phyloP scores from a whole-genome alignment of 2,329 filamentous ascomycete genomes.

The Gnomoniopsis sp. region DNA sequence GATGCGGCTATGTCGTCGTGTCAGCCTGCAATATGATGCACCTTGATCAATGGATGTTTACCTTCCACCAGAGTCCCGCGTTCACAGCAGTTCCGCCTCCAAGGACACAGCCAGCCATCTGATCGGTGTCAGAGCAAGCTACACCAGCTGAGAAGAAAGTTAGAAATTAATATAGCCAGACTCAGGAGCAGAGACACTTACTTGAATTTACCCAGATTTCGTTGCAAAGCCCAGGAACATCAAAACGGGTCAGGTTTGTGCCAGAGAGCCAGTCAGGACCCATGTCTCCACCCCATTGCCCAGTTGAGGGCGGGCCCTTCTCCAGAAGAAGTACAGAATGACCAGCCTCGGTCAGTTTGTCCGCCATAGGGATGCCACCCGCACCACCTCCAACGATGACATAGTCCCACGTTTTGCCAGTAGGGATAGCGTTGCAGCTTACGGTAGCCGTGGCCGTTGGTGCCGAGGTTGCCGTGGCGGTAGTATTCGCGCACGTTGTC shows the following conservation, averaged over 20 bases:
- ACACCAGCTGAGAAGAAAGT: constrained; percentile 45
- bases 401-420: constrained; percentile 49
- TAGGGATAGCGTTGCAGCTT: constrained; percentile 3
- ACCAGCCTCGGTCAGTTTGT: constrained; percentile 57
- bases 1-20: constrained; percentile 42
- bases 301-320: constrained; percentile 54
- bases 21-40: neutral
- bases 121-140: constrained; percentile 61
- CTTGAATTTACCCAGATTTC: constrained; percentile 55
- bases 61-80: constrained; percentile 62
- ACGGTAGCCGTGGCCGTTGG: constrained; percentile 26
- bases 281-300: constrained; percentile 56
- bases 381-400: constrained; percentile 59
- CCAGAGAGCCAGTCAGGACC: constrained; percentile 55
- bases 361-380: constrained; percentile 56
- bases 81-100: constrained; percentile 61
- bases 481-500: constrained; percentile 18
- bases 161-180: neutral
- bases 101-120: constrained; percentile 65
- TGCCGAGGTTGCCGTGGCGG: constrained; percentile 17
- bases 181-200: neutral
- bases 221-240: constrained; percentile 64
- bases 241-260: constrained; percentile 59
- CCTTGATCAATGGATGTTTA: constrained; percentile 17
- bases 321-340: constrained; percentile 57